Evolutionary conservation across 345 rosid genomes (phyloP).

Genomic region (Citrus cavaleriei): DNA sequence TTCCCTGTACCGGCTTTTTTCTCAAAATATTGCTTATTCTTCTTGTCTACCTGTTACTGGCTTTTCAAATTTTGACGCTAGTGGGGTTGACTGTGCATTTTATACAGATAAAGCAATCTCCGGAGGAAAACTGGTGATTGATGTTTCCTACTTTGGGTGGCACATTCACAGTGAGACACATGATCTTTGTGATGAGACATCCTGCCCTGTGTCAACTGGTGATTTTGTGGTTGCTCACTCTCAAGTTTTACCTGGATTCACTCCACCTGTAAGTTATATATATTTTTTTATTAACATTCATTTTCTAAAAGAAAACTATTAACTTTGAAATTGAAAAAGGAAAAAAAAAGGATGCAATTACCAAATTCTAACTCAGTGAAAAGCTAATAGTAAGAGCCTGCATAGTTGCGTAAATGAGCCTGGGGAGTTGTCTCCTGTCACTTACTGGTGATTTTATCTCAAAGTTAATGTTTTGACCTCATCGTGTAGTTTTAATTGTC

Average conservation of each 20-base stretch:
- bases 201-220: conserved; percentile 75
- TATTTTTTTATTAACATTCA: neutral
- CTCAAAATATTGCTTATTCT: neutral
- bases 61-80: neutral
- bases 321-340: neutral
- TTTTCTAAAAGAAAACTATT: neutral
- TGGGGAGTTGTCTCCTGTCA: neutral
- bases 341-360: neutral
- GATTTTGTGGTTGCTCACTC: conserved; percentile 81
- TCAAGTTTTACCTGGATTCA: conserved; percentile 74
- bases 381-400: neutral
- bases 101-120: conserved; percentile 43
- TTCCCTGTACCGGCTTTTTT: too few relatives aligned
- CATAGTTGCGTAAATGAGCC: neutral
- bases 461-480: neutral
- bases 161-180: conserved; percentile 76
- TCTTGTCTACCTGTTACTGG: neutral
- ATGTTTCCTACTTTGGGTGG: conserved; percentile 86
- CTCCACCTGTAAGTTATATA: conserved; percentile 77
- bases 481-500: neutral
- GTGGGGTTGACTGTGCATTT: neutral
- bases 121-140: conserved; percentile 73
- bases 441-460: neutral
- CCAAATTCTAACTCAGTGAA: neutral
- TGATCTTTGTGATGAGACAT: conserved; percentile 78